Evolutionary conservation across 306 rosid genomes (phyloP), one percentile per base, ranked within the genome.

Genomic region (Geum urbanum): DNA sequence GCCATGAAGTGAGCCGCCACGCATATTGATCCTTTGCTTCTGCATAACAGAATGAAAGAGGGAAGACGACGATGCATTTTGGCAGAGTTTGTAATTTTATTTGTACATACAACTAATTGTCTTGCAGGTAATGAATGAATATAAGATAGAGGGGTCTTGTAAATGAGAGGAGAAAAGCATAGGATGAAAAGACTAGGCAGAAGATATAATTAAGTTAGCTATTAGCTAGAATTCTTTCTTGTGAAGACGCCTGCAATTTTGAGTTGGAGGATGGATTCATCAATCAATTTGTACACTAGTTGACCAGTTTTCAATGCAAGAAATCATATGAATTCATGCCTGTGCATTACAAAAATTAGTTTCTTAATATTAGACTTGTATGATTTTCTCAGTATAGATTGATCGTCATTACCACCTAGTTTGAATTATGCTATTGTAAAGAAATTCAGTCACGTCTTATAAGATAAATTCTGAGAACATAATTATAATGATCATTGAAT

Each of bases 81-180:
- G 53, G 80, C n/a, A 79, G 82, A 81, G 58, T 84, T 76, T 72
- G 54, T 70, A 43, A 43, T 44, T 70, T 59, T 74, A 57, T 48
- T 16, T 85, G 96, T 90, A 90, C 77, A 90, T 82, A 87, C 65
- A 22, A 66, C 20, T 56, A 74, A 64, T 51, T 81, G 81, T 70
- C 77, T 83, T 65, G 76, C 65, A 74, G 70, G 79, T 32, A 32
- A 32, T 32, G 81, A 72, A 58, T 81, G 82, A 74, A 58, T 77
- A 87, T n/a, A n/a, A n/a, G n/a, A n/a, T 79, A 90, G 86, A 53
- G 73, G 74, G 76, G 83, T 82, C 82, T 70, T 90, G 86, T 83
- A 88, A 74, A 77, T 76, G 84, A 63, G 68, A 69, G 80, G 69
- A 75, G n/a, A 75, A n/a, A 78, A 32, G 37, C 3, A 32, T 90